A percentile compares a stretch with the other conserved stretches of the same genome.
These are phyloP conservation scores for Choanephora cucurbitarum DNA, from an alignment of 371 early-diverging fungal species.

Conservation along the genomic window DNA sequence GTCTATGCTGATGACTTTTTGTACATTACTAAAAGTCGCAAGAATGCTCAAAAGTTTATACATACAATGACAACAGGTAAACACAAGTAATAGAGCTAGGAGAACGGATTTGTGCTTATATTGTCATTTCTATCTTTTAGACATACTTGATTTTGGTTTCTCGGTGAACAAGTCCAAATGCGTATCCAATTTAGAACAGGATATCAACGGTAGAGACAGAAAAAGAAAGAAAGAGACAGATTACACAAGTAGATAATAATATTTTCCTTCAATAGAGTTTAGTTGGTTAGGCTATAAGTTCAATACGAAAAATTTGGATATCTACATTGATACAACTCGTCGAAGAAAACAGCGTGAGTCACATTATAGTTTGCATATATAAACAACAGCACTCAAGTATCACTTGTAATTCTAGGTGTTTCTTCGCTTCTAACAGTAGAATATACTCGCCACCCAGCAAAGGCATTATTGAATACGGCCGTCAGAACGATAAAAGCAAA, in stretches of 20 bases:
- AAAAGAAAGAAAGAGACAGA: no score
- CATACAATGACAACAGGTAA: constrained; percentile 53
- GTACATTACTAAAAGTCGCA: constrained; percentile 52
- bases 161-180: constrained; percentile 50
- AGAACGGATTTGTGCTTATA: constrained; percentile 28
- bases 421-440: constrained; percentile 33
- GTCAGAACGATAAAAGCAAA: constrained; percentile 53
- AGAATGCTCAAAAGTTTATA: constrained; percentile 39
- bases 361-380: neutral
- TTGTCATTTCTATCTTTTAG: constrained; percentile 55
- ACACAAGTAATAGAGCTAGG: constrained; percentile 11
- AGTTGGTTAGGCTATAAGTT: constrained; percentile 85
- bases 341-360: constrained; percentile 38
- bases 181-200: constrained; percentile 13
- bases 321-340: constrained; percentile 63
- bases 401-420: constrained; percentile 37
- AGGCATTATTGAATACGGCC: constrained; percentile 31
- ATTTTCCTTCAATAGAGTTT: constrained; percentile 60
- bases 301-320: constrained; percentile 62
- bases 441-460: constrained; percentile 36
- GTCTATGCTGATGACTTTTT: constrained; percentile 86
- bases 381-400: constrained; percentile 23
- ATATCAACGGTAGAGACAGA: constrained; percentile 29
- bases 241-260: no score
- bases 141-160: constrained; percentile 49